phyloP scores from a whole-genome alignment of 306 rosid genomes.

The Vigna nakashimae region DNA sequence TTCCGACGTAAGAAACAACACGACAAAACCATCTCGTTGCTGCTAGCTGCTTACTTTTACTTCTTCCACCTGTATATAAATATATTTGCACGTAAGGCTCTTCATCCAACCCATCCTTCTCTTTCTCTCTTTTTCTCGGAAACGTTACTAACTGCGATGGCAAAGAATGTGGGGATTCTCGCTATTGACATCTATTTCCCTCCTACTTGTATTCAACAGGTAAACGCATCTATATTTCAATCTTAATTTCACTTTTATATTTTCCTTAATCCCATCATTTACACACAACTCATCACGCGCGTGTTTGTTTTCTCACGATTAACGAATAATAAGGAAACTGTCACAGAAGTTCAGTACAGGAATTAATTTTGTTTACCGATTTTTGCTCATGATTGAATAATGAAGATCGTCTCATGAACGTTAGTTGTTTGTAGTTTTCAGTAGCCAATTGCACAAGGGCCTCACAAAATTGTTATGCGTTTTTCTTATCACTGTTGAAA shows the following conservation, averaged over 20 bases:
- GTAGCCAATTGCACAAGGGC: background rate
- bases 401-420: background rate
- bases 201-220: slow-evolving; percentile 83
- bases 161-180: slow-evolving; percentile 83
- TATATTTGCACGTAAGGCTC: slow-evolving; percentile 29
- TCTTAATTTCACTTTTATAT: slow-evolving; percentile 1
- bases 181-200: slow-evolving; percentile 94
- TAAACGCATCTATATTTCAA: slow-evolving; percentile 29
- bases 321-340: background rate
- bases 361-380: background rate
- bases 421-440: background rate
- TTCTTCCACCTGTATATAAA: background rate
- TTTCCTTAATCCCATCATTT: background rate
- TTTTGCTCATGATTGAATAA: background rate
- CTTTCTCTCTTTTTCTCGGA: slow-evolving; percentile 16
- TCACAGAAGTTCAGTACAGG: background rate
- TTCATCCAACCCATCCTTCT: background rate
- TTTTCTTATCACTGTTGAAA: slow-evolving; percentile 21
- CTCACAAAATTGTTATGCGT: background rate
- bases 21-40: background rate
- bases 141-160: slow-evolving; percentile 8
- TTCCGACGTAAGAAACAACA: background rate
- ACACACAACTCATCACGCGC: background rate
- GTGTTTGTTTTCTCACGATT: background rate
- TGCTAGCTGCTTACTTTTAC: background rate